Base-by-base conservation (phyloP, 2,329 filamentous ascomycete species). In the Epichloe uncinata region DNA sequence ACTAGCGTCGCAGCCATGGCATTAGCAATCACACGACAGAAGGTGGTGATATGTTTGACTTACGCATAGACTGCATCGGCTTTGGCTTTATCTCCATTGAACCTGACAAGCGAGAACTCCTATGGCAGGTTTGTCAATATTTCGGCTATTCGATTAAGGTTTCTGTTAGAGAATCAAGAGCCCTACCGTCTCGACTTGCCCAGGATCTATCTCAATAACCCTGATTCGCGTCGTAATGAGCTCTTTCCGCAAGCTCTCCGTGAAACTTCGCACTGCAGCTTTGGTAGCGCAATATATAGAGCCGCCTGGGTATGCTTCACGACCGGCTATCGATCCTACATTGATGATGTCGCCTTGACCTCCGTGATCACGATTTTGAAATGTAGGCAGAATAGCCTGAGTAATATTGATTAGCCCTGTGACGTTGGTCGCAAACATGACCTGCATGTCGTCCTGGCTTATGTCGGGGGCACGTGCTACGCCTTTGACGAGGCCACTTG, bases 321-420 rank as follows among this genome's bases (percentile, higher is more conserved):
- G 78, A 65, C 66, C 90, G n/a, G 90, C 90, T 62, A 95, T 90
- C 57, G 84, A 89, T 54, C 90, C 90, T 61, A 96, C 71, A 63
- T 96, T 97, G 71, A 98, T 95, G 64, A 98, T 90, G 64, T 97
- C 93, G 59, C 91, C 91, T 42, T 78, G 73, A 51, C 89, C 90
- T 52, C 85, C 84, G 50, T 91, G 76, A 62, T 69, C 79, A 66
- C 77, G 86, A 58, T 78, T 73, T 67, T 88, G 84, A 75, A 90
- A 94, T 63, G 89, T 82, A 47, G 86, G 81, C 16, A 97, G 68
- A 41, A 96, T 74, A 43, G 87, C 87, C 73, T 98, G 93, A 0
- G 93, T 97, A 85, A 97, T 87, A 73, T 91, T 87, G 72, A 98
- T 93, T 35, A 98, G 75, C 30, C 93, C 93, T 2, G 85, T 93